These are phyloP conservation scores for Calvatia gigantea DNA, from an alignment of 768 basidiomycete species.

Conservation along the genomic window DNA sequence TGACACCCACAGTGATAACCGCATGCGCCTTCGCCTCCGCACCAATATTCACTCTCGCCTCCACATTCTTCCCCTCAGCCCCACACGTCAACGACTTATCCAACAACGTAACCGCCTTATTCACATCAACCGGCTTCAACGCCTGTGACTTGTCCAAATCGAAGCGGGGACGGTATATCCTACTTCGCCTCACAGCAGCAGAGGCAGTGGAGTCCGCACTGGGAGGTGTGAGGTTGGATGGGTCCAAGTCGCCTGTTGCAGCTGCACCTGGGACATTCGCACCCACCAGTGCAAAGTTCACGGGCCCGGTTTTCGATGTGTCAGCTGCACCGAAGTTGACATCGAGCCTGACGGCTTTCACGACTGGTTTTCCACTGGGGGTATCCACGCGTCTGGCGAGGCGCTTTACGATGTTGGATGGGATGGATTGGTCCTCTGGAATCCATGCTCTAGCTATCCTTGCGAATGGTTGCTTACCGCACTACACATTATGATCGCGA, in stretches of 20 bases:
- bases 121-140: slow-evolving; percentile 27
- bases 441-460: slow-evolving; percentile 19
- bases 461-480: slow-evolving; percentile 20
- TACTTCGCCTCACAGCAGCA: slow-evolving; percentile 11
- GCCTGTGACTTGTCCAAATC: slow-evolving; percentile 26
- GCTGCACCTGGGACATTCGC: slow-evolving; percentile 16
- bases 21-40: slow-evolving; percentile 30
- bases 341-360: slow-evolving; percentile 18
- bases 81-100: slow-evolving; percentile 26
- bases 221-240: not conserved
- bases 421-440: slow-evolving; percentile 18
- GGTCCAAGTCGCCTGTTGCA: not conserved
- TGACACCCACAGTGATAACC: slow-evolving; percentile 33
- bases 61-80: slow-evolving; percentile 7
- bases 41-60: slow-evolving; percentile 24
- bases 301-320: not conserved
- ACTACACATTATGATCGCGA: slow-evolving; percentile 10
- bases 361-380: slow-evolving; percentile 10
- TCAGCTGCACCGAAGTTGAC: slow-evolving; percentile 19
- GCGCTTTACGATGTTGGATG: slow-evolving; percentile 10
- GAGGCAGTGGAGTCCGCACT: too few relatives aligned
- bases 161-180: slow-evolving; percentile 23
- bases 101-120: slow-evolving; percentile 29
- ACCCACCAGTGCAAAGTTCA: slow-evolving; percentile 13
- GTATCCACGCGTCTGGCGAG: slow-evolving; percentile 15